Evolutionary conservation across 257 asterid species (phyloP), one percentile per base, ranked within the genome.

Genomic region (Solanum infundibuliforme): DNA sequence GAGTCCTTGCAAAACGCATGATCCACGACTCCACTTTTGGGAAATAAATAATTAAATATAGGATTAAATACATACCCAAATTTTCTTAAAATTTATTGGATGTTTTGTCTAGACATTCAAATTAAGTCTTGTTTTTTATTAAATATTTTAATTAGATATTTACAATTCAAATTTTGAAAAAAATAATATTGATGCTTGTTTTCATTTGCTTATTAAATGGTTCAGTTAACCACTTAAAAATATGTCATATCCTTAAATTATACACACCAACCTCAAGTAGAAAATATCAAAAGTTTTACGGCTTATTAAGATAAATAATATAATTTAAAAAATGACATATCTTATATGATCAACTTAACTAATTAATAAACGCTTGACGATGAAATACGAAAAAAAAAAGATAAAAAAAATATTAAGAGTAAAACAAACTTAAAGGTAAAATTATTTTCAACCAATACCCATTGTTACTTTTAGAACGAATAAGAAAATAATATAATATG

Each of bases 361-460:
- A 13, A 29, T 3, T 3, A 65, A 29, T 27, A 27, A 12, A 68
- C 2, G 0, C 8, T 27, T 68, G 11, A 68, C 2, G 16, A 68
- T 16, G 62, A 16, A 1, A 29, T 16, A 6, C 2, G 0, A 0
- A 1, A 58, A 1, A 58, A 16, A 14, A 7, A 20, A 0, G 10
- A 58, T 23, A 4, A 12, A 4, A 14, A 2, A 48, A 48, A 48
- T 0, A n/a, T n/a, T 62, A n/a, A 1, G 7, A 27, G 16, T 65
- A 65, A 25, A 65, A 65, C 18, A 25, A 23, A 25, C 16, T n/a
- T 65, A 65, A 2, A n/a, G 34, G 34, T 65, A 25, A 65, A 65
- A 25, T 65, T 25, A 62, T 62, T 62, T 23, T 62, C 29, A 3
- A 25, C 0, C 72, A 65, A 27, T 68, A 68, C 74, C 0, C 3